phyloP scores from a whole-genome alignment of 2,329 filamentous ascomycete genomes.

The Venturia carpophila region DNA sequence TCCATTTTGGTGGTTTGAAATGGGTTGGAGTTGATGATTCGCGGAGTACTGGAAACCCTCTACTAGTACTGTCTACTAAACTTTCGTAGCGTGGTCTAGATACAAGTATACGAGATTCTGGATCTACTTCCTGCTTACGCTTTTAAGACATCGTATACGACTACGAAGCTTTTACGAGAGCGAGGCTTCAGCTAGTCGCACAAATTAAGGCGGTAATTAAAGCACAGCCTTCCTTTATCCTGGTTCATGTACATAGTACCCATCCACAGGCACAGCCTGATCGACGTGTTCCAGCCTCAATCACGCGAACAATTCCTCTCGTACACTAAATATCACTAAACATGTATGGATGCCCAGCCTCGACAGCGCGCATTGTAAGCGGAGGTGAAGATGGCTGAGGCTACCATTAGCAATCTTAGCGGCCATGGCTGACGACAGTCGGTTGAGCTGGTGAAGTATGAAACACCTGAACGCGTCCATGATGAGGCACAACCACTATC shows the following conservation, averaged over 20 bases:
- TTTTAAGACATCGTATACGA: no score
- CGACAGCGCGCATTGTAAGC: neutral
- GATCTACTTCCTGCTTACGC: no score
- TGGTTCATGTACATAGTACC: neutral
- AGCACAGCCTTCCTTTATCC: constrained; percentile 1
- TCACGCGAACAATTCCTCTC: neutral
- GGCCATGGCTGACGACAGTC: neutral
- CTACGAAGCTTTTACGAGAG: no score
- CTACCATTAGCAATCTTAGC: constrained; percentile 2
- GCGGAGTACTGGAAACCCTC: no score
- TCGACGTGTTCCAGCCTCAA: neutral
- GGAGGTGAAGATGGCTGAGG: neutral
- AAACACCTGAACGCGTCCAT: neutral
- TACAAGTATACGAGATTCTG: no score
- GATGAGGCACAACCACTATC: neutral
- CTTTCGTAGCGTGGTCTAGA: no score
- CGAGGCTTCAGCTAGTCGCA: no score
- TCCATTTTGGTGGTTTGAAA: no score
- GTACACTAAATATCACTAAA: neutral
- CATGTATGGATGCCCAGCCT: neutral
- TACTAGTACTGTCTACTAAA: no score
- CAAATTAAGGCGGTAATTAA: neutral
- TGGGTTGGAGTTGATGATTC: no score
- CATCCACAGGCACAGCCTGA: neutral
- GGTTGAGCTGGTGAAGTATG: neutral